Conservation (phyloP, 2,329 filamentous ascomycete genomes). For the Fusarium sterilihyphosum region DNA sequence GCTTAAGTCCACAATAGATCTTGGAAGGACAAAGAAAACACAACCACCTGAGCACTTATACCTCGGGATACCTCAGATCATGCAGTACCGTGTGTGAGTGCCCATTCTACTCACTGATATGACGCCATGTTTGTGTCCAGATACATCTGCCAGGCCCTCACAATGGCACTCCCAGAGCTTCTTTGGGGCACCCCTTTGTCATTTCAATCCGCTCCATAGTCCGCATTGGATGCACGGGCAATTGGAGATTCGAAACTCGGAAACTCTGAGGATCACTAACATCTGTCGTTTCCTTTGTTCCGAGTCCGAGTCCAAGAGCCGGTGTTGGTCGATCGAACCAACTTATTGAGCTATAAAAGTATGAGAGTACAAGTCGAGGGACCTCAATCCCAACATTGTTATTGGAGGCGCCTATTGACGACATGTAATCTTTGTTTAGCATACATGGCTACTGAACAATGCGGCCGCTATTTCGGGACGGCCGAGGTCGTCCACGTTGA, state of each 20-base stretch:
- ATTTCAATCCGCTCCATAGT: background rate
- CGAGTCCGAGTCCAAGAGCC: background rate
- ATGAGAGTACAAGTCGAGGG: background rate
- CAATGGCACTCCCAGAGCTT: background rate
- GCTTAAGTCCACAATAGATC: background rate
- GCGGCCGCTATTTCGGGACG: background rate
- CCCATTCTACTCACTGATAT: background rate
- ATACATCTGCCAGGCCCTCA: background rate
- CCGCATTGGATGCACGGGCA: background rate
- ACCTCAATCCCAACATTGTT: background rate
- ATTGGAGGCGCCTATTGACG: background rate
- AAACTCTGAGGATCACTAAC: background rate
- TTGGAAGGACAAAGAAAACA: background rate
- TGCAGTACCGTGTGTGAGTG: background rate
- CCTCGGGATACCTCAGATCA: background rate
- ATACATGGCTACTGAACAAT: background rate
- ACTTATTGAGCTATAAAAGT: background rate
- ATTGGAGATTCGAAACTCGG: background rate
- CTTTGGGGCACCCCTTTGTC: background rate
- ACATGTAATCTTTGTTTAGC: background rate
- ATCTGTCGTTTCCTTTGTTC: background rate
- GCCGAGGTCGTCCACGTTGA: too few relatives aligned
- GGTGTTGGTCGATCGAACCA: background rate
- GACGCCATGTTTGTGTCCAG: background rate
- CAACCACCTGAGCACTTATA: background rate